Evolutionary conservation across 129 eudicot genomes (phyloP), one percentile per base, ranked within the genome.

Genomic region (Pittosporum tobira): DNA sequence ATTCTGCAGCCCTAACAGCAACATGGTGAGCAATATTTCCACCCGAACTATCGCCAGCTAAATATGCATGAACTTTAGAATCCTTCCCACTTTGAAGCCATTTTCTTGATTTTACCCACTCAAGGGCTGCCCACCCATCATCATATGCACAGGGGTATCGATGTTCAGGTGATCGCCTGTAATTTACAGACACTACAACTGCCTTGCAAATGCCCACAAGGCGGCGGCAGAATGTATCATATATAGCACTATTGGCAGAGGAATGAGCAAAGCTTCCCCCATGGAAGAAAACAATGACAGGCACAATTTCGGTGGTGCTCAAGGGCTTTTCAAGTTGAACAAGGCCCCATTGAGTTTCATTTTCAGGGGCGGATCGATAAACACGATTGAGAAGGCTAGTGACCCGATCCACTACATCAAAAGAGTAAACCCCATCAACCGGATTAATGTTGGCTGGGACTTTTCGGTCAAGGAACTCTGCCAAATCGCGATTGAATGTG

Each of bases 21-120:
- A 80, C 87, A 57, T 80, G 79, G 38, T 80, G 87, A 15, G 68
- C 79, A 14, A 80, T 80, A 51, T 80, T 80, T 21, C 87, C 87
- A 25, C 87, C 87, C 2, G 87, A 80, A 40, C 87, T 80, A 38
- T 80, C 87, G 0, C 87, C 87, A 3, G 79, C 79, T 21, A 80
- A 54, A 36, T 71, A 80, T 3, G 69, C 71, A 62, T 76, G 71
- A 15, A 68, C 87, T 19, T 68, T 76, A 5, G 57, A 45, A 31
- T 64, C 76, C 20, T 64, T 65, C 31, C 79, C 79, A 51, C 87
- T 80, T 16, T 51, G 48, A 1, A 80, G 82, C 87, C 87, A 80
- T 0, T 62, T 22, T 23, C 76, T 61, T 42, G 82, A 71, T 18
- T 70, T 64, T 11, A 72, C 87, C 87, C 87, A 80, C 14, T 65